Evolutionary conservation across 805 yeast species (phyloP), one percentile per base, ranked within the genome.

Genomic region (Metschnikowia hibisci): DNA sequence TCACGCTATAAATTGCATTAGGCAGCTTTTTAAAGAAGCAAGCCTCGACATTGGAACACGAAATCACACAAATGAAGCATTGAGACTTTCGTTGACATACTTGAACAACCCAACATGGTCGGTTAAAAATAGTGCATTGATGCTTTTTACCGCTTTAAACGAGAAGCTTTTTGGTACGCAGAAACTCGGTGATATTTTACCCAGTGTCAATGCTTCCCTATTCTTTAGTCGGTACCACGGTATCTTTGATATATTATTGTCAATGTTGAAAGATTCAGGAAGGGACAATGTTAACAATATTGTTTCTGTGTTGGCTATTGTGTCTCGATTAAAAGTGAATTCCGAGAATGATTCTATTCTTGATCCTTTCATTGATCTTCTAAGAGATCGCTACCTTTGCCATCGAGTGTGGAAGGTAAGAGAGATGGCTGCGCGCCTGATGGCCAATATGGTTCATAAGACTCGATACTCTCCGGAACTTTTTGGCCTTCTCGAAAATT

Each of bases 1-100:
- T 0, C 95, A 91, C 64, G 97, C 97, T 0, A 81, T 87, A 57
- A 91, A 91, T 57, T 84, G 95, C 58, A 77, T 93, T 44, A 80
- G 78, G 49, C 82, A 82, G 2, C 70, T 91, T 2, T 82, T 89
- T 51, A 76, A 75, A 16, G 97, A 90, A 45, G 73, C 90, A 0
- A 67, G 75, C 16, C 64, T 93, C n/a, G 66, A 87, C 0, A 73
- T 67, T 2, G 62, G 82, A 7, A 36, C 29, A 16, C 44, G 36
- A 16, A 26, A 28, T 2, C 47, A 43, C 37, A 20, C 46, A 11
- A 81, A 81, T 44, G 62, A 64, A 9, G 84, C 86, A 0, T 64
- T 91, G 22, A 70, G 72, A 20, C 60, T 87, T 15, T 71, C 95
- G 0, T 69, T 93, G 33, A 54, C 64, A 2, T 74, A 81, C 28